A percentile compares a stretch with the other conserved stretches of the same genome.
Evolutionary conservation across 1,284 basidiomycete genomes (phyloP).

Genomic region (Entoloma clypeatum): DNA sequence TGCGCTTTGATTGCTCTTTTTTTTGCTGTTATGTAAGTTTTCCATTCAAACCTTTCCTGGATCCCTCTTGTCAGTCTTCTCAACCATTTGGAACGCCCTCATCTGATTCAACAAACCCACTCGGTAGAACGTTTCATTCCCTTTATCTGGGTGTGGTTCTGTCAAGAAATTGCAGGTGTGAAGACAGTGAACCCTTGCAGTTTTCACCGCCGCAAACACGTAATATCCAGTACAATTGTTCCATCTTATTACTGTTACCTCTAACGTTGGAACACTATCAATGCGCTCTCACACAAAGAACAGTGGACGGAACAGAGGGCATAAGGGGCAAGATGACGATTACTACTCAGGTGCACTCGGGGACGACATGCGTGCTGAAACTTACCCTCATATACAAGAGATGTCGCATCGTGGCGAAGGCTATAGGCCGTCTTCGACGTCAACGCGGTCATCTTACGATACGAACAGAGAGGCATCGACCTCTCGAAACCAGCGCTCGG

Average conservation of each 20-base stretch:
- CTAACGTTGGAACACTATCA: constrained; percentile 16
- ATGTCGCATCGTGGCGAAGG: constrained; percentile 46
- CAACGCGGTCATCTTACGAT: constrained; percentile 40
- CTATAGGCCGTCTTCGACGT: constrained; percentile 43
- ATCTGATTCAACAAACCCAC: constrained; percentile 9
- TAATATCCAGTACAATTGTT: constrained; percentile 23
- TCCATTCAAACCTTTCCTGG: constrained; percentile 14
- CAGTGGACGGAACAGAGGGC: constrained; percentile 43
- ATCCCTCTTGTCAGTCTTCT: constrained; percentile 14
- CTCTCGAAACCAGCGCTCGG: constrained; percentile 44
- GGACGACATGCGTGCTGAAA: constrained; percentile 42
- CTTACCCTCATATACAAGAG: constrained; percentile 38
- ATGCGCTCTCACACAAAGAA: constrained; percentile 52
- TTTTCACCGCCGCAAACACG: constrained; percentile 30
- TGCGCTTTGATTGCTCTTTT: constrained; percentile 17
- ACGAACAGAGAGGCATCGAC: constrained; percentile 48
- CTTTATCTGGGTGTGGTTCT: constrained; percentile 17
- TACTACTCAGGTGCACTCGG: constrained; percentile 45
- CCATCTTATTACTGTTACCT: constrained; percentile 13
- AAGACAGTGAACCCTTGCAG: constrained; percentile 28
- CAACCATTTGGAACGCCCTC: constrained; percentile 15
- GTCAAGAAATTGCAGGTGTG: constrained; percentile 13
- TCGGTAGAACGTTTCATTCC: constrained; percentile 11
- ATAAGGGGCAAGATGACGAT: constrained; percentile 49
- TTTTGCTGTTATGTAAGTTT: constrained; percentile 30